phyloP scores from a whole-genome alignment of 768 basidiomycete species.

The Hebeloma cylindrosporum region DNA sequence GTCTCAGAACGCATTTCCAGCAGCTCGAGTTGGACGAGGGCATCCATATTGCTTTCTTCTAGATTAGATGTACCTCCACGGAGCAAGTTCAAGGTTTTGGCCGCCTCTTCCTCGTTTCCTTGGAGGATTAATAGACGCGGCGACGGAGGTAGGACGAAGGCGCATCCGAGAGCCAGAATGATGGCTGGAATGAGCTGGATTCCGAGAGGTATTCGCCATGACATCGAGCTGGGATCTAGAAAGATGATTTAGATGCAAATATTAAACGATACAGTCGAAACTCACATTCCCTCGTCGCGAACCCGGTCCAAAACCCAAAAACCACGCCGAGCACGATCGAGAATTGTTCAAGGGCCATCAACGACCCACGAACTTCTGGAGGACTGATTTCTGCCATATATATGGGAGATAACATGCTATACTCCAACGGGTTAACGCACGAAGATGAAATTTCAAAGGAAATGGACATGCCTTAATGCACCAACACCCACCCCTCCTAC shows the following conservation, averaged over 20 bases:
- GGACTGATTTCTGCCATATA: conserved; percentile 87
- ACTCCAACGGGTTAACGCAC: conserved; percentile 1
- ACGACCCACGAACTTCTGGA: conserved; percentile 75
- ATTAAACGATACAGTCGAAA: conserved; percentile 5
- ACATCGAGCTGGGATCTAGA: conserved; percentile 58
- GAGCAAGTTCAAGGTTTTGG: conserved; percentile 53
- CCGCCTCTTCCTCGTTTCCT: conserved; percentile 58
- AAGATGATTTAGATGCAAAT: background rate
- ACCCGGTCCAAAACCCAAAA: conserved; percentile 82
- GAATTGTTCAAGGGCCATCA: conserved; percentile 78
- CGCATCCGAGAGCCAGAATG: conserved; percentile 61
- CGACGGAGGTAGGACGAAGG: conserved; percentile 59
- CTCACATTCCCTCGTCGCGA: conserved; percentile 64
- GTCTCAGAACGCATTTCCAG: conserved; percentile 75
- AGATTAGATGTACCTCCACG: conserved; percentile 49
- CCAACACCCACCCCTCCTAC: conserved; percentile 84
- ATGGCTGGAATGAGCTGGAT: conserved; percentile 71
- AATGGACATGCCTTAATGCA: conserved; percentile 51
- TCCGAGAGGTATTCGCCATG: conserved; percentile 78
- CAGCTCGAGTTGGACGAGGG: conserved; percentile 63
- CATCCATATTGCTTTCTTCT: conserved; percentile 46
- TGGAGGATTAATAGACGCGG: conserved; percentile 59
- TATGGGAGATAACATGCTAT: conserved; percentile 74
- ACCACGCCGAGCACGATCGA: conserved; percentile 82
- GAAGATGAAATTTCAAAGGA: conserved; percentile 5